A percentile compares a stretch with the other conserved stretches of the same genome.
These are phyloP conservation scores for Naganishia onofrii DNA, from an alignment of 768 basidiomycete genomes.

Conservation along the genomic window DNA sequence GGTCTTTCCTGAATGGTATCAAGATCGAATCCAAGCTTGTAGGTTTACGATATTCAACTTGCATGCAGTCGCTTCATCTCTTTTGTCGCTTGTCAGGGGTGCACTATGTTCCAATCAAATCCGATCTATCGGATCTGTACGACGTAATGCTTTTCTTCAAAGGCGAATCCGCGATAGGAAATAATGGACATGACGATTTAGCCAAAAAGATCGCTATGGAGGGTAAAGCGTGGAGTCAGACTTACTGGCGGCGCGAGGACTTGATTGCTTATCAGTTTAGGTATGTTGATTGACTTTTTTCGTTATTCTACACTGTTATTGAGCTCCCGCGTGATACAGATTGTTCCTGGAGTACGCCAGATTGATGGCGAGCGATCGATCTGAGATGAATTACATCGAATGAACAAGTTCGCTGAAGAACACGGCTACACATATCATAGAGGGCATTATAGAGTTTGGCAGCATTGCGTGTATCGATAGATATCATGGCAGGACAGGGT, in stretches of 20 bases:
- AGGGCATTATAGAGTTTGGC: not conserved
- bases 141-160: slow-evolving; percentile 50
- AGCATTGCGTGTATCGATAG: not conserved
- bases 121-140: slow-evolving; percentile 54
- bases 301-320: not conserved
- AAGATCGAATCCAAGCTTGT: slow-evolving; percentile 44
- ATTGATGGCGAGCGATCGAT: slow-evolving; percentile 38
- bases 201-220: slow-evolving; percentile 51
- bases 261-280: slow-evolving; percentile 51
- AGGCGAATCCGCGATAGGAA: slow-evolving; percentile 39
- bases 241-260: slow-evolving; percentile 51
- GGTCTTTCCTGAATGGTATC: slow-evolving; percentile 51
- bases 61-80: not conserved
- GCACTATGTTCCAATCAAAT: slow-evolving; percentile 53
- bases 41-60: not conserved
- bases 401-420: not conserved
- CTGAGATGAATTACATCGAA: slow-evolving; percentile 14
- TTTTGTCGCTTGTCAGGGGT: slow-evolving; percentile 34
- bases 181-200: slow-evolving; percentile 49
- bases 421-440: not conserved
- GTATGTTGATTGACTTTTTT: slow-evolving; percentile 23
- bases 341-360: slow-evolving; percentile 47
- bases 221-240: slow-evolving; percentile 51
- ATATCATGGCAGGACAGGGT: not conserved
- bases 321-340: slow-evolving; percentile 32